Evolutionary conservation across 2,329 filamentous ascomycete genomes (phyloP).

Genomic region (Ilyonectria mors-panacis): DNA sequence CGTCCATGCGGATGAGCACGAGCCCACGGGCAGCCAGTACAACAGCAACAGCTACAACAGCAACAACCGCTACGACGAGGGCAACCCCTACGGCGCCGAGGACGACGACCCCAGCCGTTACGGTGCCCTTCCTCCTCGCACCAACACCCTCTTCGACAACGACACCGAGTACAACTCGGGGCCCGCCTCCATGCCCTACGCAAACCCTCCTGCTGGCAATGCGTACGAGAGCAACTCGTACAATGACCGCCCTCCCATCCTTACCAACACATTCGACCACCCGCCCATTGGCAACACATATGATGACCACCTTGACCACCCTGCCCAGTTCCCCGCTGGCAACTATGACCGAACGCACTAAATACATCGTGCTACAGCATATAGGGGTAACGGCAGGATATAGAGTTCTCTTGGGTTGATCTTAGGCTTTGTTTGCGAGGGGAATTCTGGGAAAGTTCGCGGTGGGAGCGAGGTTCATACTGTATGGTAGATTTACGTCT

Average conservation of each 20-base stretch:
- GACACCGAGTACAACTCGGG: slow-evolving; percentile 64
- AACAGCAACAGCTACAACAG: slow-evolving; percentile 51
- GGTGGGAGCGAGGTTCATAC: slow-evolving; percentile 35
- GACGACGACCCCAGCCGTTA: slow-evolving; percentile 60
- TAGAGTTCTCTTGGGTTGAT: slow-evolving; percentile 38
- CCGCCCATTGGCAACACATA: slow-evolving; percentile 33
- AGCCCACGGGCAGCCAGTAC: slow-evolving; percentile 52
- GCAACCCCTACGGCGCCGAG: slow-evolving; percentile 56
- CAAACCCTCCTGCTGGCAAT: slow-evolving; percentile 43
- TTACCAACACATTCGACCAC: slow-evolving; percentile 41
- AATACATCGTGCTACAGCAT: slow-evolving; percentile 45
- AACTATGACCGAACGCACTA: slow-evolving; percentile 69
- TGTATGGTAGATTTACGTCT: slow-evolving; percentile 46
- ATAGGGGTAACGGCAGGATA: slow-evolving; percentile 37
- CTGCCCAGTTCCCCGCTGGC: slow-evolving; percentile 69
- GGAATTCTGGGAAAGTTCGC: slow-evolving; percentile 37
- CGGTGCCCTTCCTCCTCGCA: slow-evolving; percentile 55
- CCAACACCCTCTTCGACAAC: slow-evolving; percentile 64
- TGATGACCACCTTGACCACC: slow-evolving; percentile 51
- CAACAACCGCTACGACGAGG: slow-evolving; percentile 54
- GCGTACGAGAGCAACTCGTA: slow-evolving; percentile 37
- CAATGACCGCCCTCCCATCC: slow-evolving; percentile 3
- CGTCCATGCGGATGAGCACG: slow-evolving; percentile 70
- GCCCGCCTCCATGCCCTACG: slow-evolving; percentile 45
- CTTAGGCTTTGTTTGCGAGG: slow-evolving; percentile 37